Conservation (phyloP, 1,284 basidiomycete species). For the Tilletia walkeri region DNA sequence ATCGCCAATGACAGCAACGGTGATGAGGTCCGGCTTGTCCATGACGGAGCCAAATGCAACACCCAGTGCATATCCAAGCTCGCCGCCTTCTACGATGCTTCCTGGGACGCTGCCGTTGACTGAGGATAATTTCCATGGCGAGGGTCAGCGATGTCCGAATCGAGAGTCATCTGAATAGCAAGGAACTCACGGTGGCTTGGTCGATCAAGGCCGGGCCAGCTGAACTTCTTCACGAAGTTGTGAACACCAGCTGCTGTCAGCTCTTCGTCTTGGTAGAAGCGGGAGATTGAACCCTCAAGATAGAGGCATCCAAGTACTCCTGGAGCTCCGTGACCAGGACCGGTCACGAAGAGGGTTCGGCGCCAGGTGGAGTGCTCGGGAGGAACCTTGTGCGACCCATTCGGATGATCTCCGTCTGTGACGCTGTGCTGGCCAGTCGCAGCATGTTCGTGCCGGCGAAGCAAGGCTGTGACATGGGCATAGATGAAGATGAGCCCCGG, state of each 20-base stretch:
- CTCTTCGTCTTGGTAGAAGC: constrained; percentile 71
- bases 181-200: constrained; percentile 19
- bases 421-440: not conserved
- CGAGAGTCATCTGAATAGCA: not conserved
- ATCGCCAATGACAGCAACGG: constrained; percentile 76
- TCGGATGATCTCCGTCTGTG: constrained; percentile 57
- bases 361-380: constrained; percentile 58
- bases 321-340: constrained; percentile 63
- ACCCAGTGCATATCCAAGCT: constrained; percentile 63
- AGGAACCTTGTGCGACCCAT: not conserved
- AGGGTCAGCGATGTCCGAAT: not conserved
- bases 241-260: constrained; percentile 67
- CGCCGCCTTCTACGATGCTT: constrained; percentile 79
- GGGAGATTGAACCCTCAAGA: constrained; percentile 73
- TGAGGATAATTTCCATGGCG: not conserved
- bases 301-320: constrained; percentile 75
- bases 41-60: constrained; percentile 72
- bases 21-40: constrained; percentile 81
- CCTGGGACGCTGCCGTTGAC: constrained; percentile 78
- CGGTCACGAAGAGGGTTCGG: constrained; percentile 64
- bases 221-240: constrained; percentile 67
- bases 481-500: constrained; percentile 76
- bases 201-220: constrained; percentile 68
- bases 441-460: constrained; percentile 52
- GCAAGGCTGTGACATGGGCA: constrained; percentile 74